Base-by-base conservation (phyloP, 139 green algal species). In the Chlamydomonas schloesseri region DNA sequence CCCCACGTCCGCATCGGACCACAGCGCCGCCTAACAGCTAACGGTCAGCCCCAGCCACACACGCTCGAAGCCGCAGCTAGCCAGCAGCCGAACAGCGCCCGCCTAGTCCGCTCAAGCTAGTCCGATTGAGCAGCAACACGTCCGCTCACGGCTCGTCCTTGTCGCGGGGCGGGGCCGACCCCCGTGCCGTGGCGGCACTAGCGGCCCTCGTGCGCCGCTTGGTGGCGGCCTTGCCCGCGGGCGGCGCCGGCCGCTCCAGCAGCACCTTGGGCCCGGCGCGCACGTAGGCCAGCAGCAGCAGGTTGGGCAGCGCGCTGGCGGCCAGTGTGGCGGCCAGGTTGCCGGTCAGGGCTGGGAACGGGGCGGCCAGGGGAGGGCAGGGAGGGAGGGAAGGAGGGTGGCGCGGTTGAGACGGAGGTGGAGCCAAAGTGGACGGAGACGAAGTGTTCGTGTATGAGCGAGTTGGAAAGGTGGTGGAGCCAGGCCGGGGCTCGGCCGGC, bases 291-390 rank as follows among this genome's bases (percentile, higher is more conserved):
- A 83, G 33, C 10, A 88, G 46, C 47, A 88, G 42, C 60, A 81
- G 64, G 71, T 75, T 64, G 42, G 83, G 64, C 33, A 82, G 21
- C 67, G 73, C 69, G 2, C 76, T 58, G 9, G 65, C 69, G 18
- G 55, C 64, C 50, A 73, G 47, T 2, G 76, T 62, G 34, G 84
- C 76, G 0, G 84, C 75, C 36, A 89, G 75, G 68, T 89, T 85
- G 37, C 69, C 71, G 0, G 84, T 89, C 50, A 79, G 23, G 1
- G 84, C 84, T 24, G 71, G 72, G 31, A 33, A 60, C n/a, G 33
- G 53, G 33, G 46, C 2, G 24, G 70, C 2, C 3, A 14, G 71
- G 11, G 31, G 8, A n/a, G 67, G 14, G 20, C 67, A 50, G 15
- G 15, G 17, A 15, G 13, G 5, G 33, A 24, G 67, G 13, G 37